Base-by-base conservation (phyloP, 1,284 basidiomycete species). In the Melampsora americana region DNA sequence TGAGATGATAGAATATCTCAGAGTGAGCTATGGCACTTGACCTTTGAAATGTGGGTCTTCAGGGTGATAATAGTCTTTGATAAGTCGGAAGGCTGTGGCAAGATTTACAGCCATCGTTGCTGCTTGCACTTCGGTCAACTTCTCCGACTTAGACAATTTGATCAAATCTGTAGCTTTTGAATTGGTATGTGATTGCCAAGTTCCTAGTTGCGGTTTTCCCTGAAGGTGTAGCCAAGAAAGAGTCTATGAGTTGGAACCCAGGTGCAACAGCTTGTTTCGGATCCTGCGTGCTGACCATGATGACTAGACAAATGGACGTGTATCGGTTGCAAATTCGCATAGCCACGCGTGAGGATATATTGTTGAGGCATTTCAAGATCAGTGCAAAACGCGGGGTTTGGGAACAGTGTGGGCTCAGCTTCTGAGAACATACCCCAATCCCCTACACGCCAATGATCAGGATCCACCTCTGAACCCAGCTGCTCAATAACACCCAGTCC, bases 1-100 rank as follows among this genome's bases (percentile, higher is more conserved):
- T n/a, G n/a, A n/a, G n/a, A n/a, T n/a, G n/a, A n/a, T 90, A 30
- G 91, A 90, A 79, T 90, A 91, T 80, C 93, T 93, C 0, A 91
- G 91, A 20, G 90, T 92, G 79, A 93, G 93, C 81, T 93, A 92
- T 23, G 92, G 82, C 6, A 93, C 85, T 88, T 89, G 92, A 71
- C 91, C 90, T 30, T 32, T 69, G 28, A 65, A 44, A 30, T 46
- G 32, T 0, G 88, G 90, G 67, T 85, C 83, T 70, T 87, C 79
- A 60, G 92, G 85, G 35, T 85, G 80, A 6, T 88, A 86, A 83
- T 90, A 92, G 69, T 90, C 87, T 44, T 85, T 85, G 6, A 93
- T 86, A 89, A 93, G 90, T 79, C 90, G 89, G 78, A 89, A 89
- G 0, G 92, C 92, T 0, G 92, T 92, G 0, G 91, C 86, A 2